phyloP scores from a whole-genome alignment of 345 rosid genomes.

The Salix arbutifolia region DNA sequence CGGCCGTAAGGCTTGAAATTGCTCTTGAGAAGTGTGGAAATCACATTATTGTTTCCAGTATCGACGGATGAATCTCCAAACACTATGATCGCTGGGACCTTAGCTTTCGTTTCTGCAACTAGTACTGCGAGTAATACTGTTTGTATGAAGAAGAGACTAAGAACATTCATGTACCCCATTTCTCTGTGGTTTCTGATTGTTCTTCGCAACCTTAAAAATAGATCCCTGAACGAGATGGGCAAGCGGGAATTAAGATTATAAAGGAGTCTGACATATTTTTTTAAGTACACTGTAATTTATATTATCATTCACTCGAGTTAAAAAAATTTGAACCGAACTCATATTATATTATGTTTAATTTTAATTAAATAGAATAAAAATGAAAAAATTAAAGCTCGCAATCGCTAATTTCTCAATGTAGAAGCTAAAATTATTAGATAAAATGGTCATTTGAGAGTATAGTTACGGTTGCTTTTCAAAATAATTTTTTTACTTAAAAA shows the following conservation, averaged over 20 bases:
- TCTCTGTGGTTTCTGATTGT: not conserved
- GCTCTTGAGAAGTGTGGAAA: slow-evolving; percentile 62
- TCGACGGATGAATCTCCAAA: slow-evolving; percentile 80
- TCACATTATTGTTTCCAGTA: slow-evolving; percentile 75
- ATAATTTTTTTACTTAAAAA: no score
- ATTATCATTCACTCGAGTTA: no score
- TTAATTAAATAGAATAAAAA: no score
- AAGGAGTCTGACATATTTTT: not conserved
- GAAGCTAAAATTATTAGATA: no score
- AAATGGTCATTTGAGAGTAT: no score
- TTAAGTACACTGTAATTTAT: no score
- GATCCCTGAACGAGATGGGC: not conserved
- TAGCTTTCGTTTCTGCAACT: not conserved
- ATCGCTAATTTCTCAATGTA: no score
- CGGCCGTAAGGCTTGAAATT: slow-evolving; percentile 77
- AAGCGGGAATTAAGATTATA: not conserved
- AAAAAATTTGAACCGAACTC: no score
- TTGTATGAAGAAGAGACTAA: not conserved
- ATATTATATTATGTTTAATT: no score
- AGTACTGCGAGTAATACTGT: not conserved
- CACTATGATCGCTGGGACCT: slow-evolving; percentile 60
- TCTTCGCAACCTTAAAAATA: not conserved
- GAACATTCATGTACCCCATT: not conserved
- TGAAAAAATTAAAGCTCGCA: no score
- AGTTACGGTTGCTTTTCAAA: no score